These are phyloP conservation scores for Tricholomella constricta DNA, from an alignment of 768 basidiomycete genomes.

Conservation along the genomic window DNA sequence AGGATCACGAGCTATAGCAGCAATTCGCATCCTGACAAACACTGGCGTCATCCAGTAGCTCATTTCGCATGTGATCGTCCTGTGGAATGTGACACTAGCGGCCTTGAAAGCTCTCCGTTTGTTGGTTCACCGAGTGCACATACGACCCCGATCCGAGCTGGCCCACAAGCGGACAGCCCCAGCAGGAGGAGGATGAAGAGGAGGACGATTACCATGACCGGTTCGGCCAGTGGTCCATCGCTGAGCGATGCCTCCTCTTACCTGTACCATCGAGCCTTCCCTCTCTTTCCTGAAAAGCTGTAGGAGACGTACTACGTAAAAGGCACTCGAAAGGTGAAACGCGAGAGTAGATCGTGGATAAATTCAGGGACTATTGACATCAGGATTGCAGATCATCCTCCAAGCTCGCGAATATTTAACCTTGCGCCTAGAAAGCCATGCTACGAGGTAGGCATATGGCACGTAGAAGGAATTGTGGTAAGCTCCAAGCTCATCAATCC, in stretches of 20 bases:
- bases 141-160: slow-evolving; percentile 18
- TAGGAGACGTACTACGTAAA: no score
- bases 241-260: slow-evolving; percentile 7
- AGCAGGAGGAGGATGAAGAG: slow-evolving; percentile 19
- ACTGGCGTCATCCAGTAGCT: slow-evolving; percentile 25
- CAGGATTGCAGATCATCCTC: slow-evolving; percentile 16
- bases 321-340: no score
- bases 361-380: slow-evolving; percentile 1
- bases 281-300: slow-evolving; percentile 20
- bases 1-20: slow-evolving; percentile 45
- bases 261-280: slow-evolving; percentile 20
- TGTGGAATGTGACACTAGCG: slow-evolving; percentile 31
- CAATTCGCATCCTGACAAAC: slow-evolving; percentile 37
- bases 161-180: slow-evolving; percentile 15
- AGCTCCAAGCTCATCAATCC: slow-evolving; percentile 11
- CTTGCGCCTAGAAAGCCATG: slow-evolving; percentile 15
- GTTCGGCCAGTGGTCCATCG: slow-evolving; percentile 7
- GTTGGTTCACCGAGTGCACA: slow-evolving; percentile 10
- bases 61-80: slow-evolving; percentile 30
- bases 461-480: slow-evolving; percentile 18
- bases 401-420: slow-evolving; percentile 17
- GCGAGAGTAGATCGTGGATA: slow-evolving; percentile 24
- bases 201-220: slow-evolving; percentile 16
- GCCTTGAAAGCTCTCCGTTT: slow-evolving; percentile 6
- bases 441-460: slow-evolving; percentile 15